Base-by-base conservation (phyloP, 176 grass and related monocot genomes). In the Musa beccarii region DNA sequence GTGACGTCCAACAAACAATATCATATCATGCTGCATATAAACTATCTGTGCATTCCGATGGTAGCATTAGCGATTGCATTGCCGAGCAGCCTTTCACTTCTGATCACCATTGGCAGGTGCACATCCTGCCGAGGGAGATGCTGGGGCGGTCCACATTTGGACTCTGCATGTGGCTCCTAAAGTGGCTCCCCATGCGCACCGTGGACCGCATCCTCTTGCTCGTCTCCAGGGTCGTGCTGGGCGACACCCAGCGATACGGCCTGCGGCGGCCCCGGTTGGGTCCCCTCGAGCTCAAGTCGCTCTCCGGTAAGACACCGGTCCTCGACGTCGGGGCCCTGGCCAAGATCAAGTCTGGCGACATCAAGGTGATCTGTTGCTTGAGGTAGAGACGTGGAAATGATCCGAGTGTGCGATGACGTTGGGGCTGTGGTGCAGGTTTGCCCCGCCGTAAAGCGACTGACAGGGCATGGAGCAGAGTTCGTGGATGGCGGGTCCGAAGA, bases 221-320 rank as follows among this genome's bases (percentile, higher is more conserved):
- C 19, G 23, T 92, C 63, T 88, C 95, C 0, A 49, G 86, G 80
- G 23, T 59, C 77, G 88, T 86, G 83, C 81, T 99, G 53, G 95
- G 95, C 59, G 84, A 99, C 83, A 99, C 86, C 52, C 80, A 82
- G 55, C 83, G 79, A 53, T 82, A 86, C 3, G 91, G 95, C 55
- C 89, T 99, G 69, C 89, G 79, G 62, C 89, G 95, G 50, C 95
- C 95, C 66, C 57, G 73, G 19, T 15, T 86, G n/a, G 95, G 95
- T 11, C 95, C 95, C 29, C 86, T 99, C 24, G 78, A 94, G 83
- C 90, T 94, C 79, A 99, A 99, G 75, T 89, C 91, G 12, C 75
- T 89, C 53, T 91, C 91, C n/a, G 95, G 95, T 14, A 99, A 99
- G 84, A 99, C 95, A 15, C 95, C 95, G 9, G 90, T 99, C 68